Conservation (phyloP, 805 yeast species). For the Lachancea sp. region DNA sequence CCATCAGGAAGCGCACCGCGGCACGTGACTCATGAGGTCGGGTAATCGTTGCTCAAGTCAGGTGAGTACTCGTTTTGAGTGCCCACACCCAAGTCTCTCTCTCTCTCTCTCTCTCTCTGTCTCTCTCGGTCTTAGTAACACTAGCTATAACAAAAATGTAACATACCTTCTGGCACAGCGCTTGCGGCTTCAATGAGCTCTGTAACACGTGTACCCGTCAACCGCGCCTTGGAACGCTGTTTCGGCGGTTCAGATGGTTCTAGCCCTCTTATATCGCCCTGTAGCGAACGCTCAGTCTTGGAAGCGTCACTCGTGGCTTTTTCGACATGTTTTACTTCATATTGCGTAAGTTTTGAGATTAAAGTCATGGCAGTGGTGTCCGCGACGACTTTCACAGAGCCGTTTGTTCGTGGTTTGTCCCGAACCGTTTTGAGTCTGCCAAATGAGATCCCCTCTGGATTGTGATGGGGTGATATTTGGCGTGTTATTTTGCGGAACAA, state of each 20-base stretch:
- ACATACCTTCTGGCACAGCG: constrained; percentile 9
- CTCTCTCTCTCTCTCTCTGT: constrained; percentile 1
- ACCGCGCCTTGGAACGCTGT: constrained; percentile 5
- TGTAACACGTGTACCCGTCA: constrained; percentile 6
- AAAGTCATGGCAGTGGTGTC: not conserved
- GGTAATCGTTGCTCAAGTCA: no score
- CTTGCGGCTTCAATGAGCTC: constrained; percentile 6
- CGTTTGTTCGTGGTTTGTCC: not conserved
- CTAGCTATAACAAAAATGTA: not conserved
- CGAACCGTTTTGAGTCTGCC: constrained; percentile 1
- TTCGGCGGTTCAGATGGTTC: not conserved
- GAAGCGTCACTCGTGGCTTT: not conserved
- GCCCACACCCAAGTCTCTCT: no score
- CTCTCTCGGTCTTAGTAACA: not conserved
- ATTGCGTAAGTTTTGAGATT: constrained; percentile 2
- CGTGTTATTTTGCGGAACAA: constrained; percentile 8
- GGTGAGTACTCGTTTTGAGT: no score
- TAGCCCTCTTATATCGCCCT: not conserved
- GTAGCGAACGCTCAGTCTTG: not conserved
- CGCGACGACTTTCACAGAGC: not conserved
- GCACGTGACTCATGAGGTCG: no score
- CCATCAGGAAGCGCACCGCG: no score
- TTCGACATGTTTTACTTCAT: constrained; percentile 9
- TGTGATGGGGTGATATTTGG: constrained; percentile 8
- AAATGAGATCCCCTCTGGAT: constrained; percentile 11